Percentiles rank a stretch among this genome's conserved stretches.
Evolutionary conservation across 106 monocot genomes (phyloP).

Genomic region (Dioscorea alata): DNA sequence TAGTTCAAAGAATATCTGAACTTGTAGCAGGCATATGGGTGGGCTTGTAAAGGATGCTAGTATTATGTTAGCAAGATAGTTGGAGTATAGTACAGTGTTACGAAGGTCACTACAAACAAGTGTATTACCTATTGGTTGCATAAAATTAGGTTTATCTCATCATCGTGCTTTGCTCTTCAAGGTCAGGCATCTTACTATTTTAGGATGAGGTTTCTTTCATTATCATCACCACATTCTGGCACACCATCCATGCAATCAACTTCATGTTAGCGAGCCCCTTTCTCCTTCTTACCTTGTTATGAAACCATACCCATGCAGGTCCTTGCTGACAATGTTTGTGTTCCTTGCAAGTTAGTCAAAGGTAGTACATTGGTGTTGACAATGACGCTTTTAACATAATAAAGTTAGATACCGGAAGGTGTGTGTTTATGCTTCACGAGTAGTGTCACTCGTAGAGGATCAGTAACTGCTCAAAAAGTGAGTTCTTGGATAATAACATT

Average conservation of each 20-base stretch:
- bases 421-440: not conserved
- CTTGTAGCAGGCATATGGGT: constrained; percentile 88
- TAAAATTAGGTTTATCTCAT: constrained; percentile 76
- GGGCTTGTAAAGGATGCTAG: constrained; percentile 85
- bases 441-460: too few relatives aligned
- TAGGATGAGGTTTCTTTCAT: too few relatives aligned
- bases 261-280: too few relatives aligned
- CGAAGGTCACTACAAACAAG: constrained; percentile 76
- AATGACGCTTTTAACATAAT: constrained; percentile 94
- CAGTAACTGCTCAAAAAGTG: too few relatives aligned
- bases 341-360: constrained; percentile 92
- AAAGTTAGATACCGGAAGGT: constrained; percentile 66
- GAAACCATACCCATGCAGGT: constrained; percentile 38
- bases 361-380: constrained; percentile 95
- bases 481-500: too few relatives aligned
- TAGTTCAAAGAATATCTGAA: constrained; percentile 87
- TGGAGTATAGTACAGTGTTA: constrained; percentile 70
- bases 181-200: constrained; percentile 26
- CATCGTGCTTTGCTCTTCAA: constrained; percentile 97
- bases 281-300: not conserved
- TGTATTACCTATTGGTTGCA: constrained; percentile 82
- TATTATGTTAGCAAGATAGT: constrained; percentile 77
- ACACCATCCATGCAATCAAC: too few relatives aligned
- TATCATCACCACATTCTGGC: too few relatives aligned
- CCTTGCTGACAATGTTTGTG: constrained; percentile 86